Evolutionary conservation across 371 early-diverging fungal species (phyloP), one percentile per base, ranked within the genome.

Genomic region (Mycotypha africana): DNA sequence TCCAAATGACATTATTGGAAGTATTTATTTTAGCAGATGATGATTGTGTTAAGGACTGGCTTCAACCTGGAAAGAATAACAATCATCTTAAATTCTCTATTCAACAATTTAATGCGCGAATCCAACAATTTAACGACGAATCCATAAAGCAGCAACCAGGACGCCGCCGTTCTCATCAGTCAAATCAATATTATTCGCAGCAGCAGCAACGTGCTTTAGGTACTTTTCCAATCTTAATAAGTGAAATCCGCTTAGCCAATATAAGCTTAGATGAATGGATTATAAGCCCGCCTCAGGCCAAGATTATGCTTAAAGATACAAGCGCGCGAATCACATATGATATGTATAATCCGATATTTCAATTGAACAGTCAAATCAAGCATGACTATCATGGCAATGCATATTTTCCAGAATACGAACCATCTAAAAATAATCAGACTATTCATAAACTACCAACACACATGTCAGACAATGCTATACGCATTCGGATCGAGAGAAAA

Each of bases 41-140:
- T 46, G 56, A n/a, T n/a, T n/a, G n/a, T 14, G 34, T 4, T 14
- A 5, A 33, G 4, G 4, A n/a, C 15, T 4, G 34, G n/a, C n/a
- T n/a, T n/a, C n/a, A n/a, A n/a, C n/a, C 65, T 5, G 54, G 62
- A 20, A 35, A 62, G 1, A 56, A 59, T 8, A 49, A 44, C 4
- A 62, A 56, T 16, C 79, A 85, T 64, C 23, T 79, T 25, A 68
- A 72, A 33, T 24, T 78, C 8, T 53, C 62, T 9, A 42, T 81
- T 14, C 52, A 67, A 32, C 56, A 65, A 6, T 37, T 74, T 16
- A 45, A 68, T 17, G 44, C 67, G 22, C 51, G 64, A 5, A 47
- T 68, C n/a, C 74, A 71, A 38, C 71, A 59, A 15, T 53, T 49
- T 31, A 40, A 51, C 4, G 34, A 40, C 36, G 12, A n/a, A n/a